Conservation (phyloP, 768 basidiomycete species). For the Tulasnella sp. region DNA sequence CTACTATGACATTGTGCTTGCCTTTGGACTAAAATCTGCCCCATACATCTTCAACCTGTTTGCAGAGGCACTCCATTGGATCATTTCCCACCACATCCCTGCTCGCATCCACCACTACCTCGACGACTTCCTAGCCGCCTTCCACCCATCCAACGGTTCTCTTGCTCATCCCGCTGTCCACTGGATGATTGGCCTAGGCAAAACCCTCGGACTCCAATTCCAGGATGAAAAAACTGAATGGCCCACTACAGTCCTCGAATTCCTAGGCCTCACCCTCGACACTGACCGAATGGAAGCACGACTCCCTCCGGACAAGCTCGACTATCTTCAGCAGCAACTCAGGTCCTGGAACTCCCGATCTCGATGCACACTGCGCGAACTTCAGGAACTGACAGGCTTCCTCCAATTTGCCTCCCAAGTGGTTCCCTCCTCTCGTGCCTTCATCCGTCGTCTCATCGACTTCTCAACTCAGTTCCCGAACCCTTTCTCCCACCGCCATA, state of each 20-base stretch:
- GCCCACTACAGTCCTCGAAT: slow-evolving; percentile 19
- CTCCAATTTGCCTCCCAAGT: slow-evolving; percentile 30
- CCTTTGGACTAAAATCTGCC: slow-evolving; percentile 27
- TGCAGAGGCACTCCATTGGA: slow-evolving; percentile 33
- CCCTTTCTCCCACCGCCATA: slow-evolving; percentile 19
- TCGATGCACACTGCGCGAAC: slow-evolving; percentile 22
- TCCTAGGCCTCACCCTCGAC: slow-evolving; percentile 21
- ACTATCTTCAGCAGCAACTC: slow-evolving; percentile 22
- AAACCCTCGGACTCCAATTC: slow-evolving; percentile 26
- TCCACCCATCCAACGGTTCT: slow-evolving; percentile 16
- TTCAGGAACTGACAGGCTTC: slow-evolving; percentile 28
- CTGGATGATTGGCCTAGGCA: slow-evolving; percentile 26
- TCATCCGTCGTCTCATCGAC: slow-evolving; percentile 24
- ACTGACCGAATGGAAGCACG: slow-evolving; percentile 26
- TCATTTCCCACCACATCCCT: slow-evolving; percentile 28
- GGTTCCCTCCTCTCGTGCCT: slow-evolving; percentile 25
- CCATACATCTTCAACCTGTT: slow-evolving; percentile 34
- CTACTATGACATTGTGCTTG: slow-evolving; percentile 27
- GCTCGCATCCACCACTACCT: slow-evolving; percentile 27
- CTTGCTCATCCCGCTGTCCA: slow-evolving; percentile 18
- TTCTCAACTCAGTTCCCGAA: slow-evolving; percentile 23
- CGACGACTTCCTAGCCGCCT: slow-evolving; percentile 27
- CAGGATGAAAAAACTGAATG: slow-evolving; percentile 23
- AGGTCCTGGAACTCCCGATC: slow-evolving; percentile 21
- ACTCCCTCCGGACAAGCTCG: slow-evolving; percentile 27